These are phyloP conservation scores for Cryphonectria parasitica DNA, from an alignment of 2,329 filamentous ascomycete genomes.

Conservation along the genomic window DNA sequence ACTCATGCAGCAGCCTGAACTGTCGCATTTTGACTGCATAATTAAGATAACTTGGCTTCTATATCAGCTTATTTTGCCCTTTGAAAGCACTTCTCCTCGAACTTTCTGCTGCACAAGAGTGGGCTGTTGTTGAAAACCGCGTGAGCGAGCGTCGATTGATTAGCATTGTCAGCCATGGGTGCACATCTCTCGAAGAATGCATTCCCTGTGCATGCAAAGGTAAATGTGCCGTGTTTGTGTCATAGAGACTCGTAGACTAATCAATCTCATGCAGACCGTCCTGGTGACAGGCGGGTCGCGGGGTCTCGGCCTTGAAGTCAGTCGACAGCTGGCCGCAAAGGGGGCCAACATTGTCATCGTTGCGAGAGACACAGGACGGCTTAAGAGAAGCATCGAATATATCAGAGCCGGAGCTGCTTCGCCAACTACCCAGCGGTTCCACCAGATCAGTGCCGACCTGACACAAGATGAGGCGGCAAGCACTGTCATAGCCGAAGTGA, in stretches of 20 bases:
- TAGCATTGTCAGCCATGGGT: not conserved
- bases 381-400: constrained; percentile 65
- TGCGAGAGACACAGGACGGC: constrained; percentile 75
- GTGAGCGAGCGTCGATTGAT: not conserved
- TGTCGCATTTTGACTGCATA: not conserved
- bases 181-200: constrained; percentile 4
- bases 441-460: constrained; percentile 68
- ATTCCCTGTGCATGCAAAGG: constrained; percentile 20
- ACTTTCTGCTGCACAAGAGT: not conserved
- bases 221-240: constrained; percentile 17
- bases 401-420: constrained; percentile 33
- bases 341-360: constrained; percentile 88
- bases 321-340: constrained; percentile 74
- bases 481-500: constrained; percentile 61
- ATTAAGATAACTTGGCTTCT: not conserved
- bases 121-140: not conserved
- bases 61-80: not conserved
- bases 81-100: not conserved
- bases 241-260: not conserved
- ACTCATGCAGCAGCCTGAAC: not conserved
- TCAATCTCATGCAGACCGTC: constrained; percentile 66
- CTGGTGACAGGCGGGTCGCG: constrained; percentile 91
- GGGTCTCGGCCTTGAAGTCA: constrained; percentile 82
- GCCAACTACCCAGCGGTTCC: constrained; percentile 61
- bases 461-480: constrained; percentile 59